Evolutionary conservation across 2,329 filamentous ascomycete species (phyloP).

Genomic region (Penicillium rolfsii): DNA sequence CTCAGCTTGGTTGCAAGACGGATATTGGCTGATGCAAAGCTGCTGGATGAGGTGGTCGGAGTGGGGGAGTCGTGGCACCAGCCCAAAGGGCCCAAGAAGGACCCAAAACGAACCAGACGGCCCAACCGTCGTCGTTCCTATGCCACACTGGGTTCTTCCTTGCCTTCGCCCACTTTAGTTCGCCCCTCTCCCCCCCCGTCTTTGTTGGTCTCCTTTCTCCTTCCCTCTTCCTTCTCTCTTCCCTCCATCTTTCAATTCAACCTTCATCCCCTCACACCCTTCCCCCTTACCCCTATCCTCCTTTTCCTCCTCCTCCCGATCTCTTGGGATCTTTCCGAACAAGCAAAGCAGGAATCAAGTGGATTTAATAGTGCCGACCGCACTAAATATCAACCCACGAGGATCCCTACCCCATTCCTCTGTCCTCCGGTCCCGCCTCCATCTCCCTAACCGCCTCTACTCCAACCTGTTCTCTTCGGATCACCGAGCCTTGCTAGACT

Average conservation of each 20-base stretch:
- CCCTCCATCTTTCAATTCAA: conserved; percentile 8
- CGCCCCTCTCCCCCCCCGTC: conserved; percentile 34
- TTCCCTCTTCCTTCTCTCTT: conserved; percentile 13
- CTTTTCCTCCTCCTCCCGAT: conserved; percentile 7
- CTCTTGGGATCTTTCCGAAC: neutral
- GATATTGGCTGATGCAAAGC: neutral
- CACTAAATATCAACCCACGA: conserved; percentile 7
- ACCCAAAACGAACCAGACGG: conserved; percentile 25
- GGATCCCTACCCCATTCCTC: conserved; percentile 13
- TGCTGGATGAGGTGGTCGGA: conserved; percentile 25
- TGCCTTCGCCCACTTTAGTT: conserved; percentile 35
- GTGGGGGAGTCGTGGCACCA: conserved; percentile 49
- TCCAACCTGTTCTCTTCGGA: conserved; percentile 10
- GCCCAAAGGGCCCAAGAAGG: conserved; percentile 31
- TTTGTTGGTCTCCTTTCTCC: conserved; percentile 24
- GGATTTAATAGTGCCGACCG: neutral
- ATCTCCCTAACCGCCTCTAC: conserved; percentile 4
- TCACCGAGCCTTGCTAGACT: conserved; percentile 18
- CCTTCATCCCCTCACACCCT: neutral
- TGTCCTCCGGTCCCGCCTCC: conserved; percentile 5
- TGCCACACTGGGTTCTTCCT: neutral
- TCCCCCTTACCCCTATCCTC: conserved; percentile 11
- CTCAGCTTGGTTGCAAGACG: neutral
- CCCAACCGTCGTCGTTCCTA: conserved; percentile 34
- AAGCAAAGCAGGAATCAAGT: neutral